Percentiles rank a stretch among this genome's conserved stretches.
Evolutionary conservation across 148 eudicot species (phyloP).

Genomic region (Euryodendron excelsum): DNA sequence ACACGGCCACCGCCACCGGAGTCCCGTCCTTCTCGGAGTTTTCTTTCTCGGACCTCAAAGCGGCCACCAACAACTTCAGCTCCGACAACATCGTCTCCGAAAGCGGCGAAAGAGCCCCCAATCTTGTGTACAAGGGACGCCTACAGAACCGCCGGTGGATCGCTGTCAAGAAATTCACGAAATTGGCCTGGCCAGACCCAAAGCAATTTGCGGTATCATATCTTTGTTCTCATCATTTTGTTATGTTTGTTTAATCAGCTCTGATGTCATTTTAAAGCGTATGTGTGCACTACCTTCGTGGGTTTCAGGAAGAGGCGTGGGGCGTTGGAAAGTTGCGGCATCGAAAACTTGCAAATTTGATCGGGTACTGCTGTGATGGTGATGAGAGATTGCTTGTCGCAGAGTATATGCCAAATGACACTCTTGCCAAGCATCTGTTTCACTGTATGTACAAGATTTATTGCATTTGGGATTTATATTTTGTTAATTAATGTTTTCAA

Average conservation of each 20-base stretch:
- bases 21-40: slow-evolving; percentile 59
- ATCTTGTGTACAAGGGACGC: slow-evolving; percentile 71
- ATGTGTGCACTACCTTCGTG: slow-evolving; percentile 5
- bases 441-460: slow-evolving; percentile 54
- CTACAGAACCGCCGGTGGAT: slow-evolving; percentile 64
- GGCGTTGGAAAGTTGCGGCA: slow-evolving; percentile 82
- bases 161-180: slow-evolving; percentile 77
- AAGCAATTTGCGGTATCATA: slow-evolving; percentile 68
- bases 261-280: not conserved
- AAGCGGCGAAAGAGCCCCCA: slow-evolving; percentile 73
- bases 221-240: not conserved
- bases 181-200: slow-evolving; percentile 87
- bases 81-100: slow-evolving; percentile 68
- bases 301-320: slow-evolving; percentile 77
- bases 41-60: slow-evolving; percentile 53
- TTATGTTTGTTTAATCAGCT: not conserved
- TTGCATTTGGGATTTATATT: not conserved
- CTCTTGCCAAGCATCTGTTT: slow-evolving; percentile 91
- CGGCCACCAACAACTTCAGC: slow-evolving; percentile 72
- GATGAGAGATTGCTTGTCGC: slow-evolving; percentile 95
- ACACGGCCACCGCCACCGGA: slow-evolving; percentile 12
- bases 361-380: slow-evolving; percentile 91
- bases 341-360: slow-evolving; percentile 75
- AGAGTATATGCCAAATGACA: slow-evolving; percentile 92
- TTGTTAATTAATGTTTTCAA: not conserved